A percentile compares a stretch with the other conserved stretches of the same genome.
phyloP scores from a whole-genome alignment of 306 rosid species.

The Medicago arabica region DNA sequence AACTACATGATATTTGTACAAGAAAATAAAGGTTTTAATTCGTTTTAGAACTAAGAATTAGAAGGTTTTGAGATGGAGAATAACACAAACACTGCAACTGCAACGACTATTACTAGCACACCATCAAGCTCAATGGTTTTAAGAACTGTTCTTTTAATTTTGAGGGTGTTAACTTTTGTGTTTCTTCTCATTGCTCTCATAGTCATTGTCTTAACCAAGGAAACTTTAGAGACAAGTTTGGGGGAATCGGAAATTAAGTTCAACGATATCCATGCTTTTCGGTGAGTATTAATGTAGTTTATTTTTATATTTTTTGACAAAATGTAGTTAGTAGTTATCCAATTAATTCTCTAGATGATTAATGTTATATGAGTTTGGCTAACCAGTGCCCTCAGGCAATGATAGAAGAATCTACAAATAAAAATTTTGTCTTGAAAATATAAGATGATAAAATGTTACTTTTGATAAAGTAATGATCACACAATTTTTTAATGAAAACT shows the following conservation, averaged over 20 bases:
- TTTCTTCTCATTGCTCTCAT: slow-evolving; percentile 59
- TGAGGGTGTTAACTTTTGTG: slow-evolving; percentile 57
- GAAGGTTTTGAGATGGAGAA: slow-evolving; percentile 35
- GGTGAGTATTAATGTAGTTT: slow-evolving; percentile 36
- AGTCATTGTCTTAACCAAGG: slow-evolving; percentile 42
- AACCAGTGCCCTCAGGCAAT: no score
- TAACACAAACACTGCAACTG: neutral
- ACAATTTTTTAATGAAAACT: no score
- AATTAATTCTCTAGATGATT: no score
- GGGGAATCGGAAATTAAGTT: slow-evolving; percentile 22
- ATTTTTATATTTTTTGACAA: no score
- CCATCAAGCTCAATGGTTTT: slow-evolving; percentile 50
- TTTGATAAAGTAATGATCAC: no score
- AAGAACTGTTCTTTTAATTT: slow-evolving; percentile 45
- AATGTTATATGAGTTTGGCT: no score
- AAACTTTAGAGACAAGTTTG: neutral
- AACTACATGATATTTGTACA: neutral
- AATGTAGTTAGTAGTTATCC: no score
- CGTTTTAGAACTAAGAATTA: neutral
- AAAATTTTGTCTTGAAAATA: no score
- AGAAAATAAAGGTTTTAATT: neutral
- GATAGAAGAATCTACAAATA: no score
- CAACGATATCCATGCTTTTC: slow-evolving; percentile 45
- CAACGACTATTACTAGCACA: neutral
- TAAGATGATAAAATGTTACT: no score